Base-by-base conservation (phyloP, 495 filamentous ascomycete genomes). In the Penicillium paxilli region DNA sequence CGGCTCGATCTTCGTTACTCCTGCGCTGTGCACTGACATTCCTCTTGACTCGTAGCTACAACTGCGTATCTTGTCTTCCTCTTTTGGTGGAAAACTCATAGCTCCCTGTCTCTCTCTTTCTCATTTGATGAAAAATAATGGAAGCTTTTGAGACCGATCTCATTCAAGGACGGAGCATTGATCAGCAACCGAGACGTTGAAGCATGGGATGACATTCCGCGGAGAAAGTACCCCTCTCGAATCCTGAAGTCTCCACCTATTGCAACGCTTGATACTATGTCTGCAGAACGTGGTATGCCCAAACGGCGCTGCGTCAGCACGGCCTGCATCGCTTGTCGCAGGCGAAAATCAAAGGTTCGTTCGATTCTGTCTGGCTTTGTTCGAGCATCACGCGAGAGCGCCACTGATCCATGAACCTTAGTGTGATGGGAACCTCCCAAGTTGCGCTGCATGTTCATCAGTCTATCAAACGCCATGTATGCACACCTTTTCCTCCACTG, bases 271-370 rank as follows among this genome's bases (percentile, higher is more conserved):
- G 60, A 69, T 37, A 55, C 42, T 12, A 69, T 68, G 55, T 69
- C 59, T 53, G 49, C 67, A 42, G 75, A 77, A 42, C 63, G 54
- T 48, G 66, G 60, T 17, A 44, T 71, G 19, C 70, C 78, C 22
- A 98, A 98, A 70, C 80, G 93, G 57, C 80, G 92, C 65, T 98
- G 93, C 65, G 91, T 96, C 33, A 93, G 89, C 73, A 96, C 90
- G 23, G 92, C 92, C 3, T 96, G 93, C 68, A 88, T 96, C 70
- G 91, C 92, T 17, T 96, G 91, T 66, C 85, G 93, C n/a, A 84
- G 83, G 60, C 77, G 92, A 42, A 96, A 96, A 67, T 92, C 89
- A 41, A 96, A 96, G 78, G 84, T 87, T 67, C 22, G 64, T 10
- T 23, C 19, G 23, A 20, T 42, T 23, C 23, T 42, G 10, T 23